phyloP scores from a whole-genome alignment of 805 yeast genomes.

The Metschnikowia matae region DNA sequence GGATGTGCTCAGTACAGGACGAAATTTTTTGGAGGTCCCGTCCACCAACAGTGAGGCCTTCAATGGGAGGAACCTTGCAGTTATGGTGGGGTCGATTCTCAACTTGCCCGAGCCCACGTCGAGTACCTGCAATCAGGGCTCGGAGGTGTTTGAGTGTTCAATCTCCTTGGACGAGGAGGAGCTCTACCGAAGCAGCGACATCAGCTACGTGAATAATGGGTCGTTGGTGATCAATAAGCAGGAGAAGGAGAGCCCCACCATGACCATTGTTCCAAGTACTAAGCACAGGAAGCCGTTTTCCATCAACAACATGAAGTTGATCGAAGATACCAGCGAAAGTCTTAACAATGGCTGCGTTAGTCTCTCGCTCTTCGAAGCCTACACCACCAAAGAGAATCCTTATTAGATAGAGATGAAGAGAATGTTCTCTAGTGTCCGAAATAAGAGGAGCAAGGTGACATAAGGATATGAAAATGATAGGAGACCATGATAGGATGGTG shows the following conservation, averaged over 20 bases:
- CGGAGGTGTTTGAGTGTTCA: conserved; percentile 5
- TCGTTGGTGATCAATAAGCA: conserved; percentile 19
- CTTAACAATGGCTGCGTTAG: conserved; percentile 41
- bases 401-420: neutral
- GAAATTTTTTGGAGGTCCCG: neutral
- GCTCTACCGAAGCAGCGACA: conserved; percentile 29
- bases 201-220: conserved; percentile 27
- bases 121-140: conserved; percentile 20
- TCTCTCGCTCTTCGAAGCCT: conserved; percentile 40
- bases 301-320: conserved; percentile 34
- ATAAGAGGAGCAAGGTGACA: too few relatives aligned
- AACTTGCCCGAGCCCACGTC: conserved; percentile 28
- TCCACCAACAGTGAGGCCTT: conserved; percentile 1
- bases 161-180: conserved; percentile 29
- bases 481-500: too few relatives aligned
- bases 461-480: neutral
- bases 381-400: conserved; percentile 40
- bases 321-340: conserved; percentile 35
- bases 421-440: too few relatives aligned
- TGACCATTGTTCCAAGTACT: conserved; percentile 11
- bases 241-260: conserved; percentile 10
- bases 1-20: conserved; percentile 1
- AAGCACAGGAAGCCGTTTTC: conserved; percentile 19
- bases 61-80: neutral
- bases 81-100: conserved; percentile 20